Percentiles rank a stretch among this genome's conserved stretches.
Evolutionary conservation across 2,329 filamentous ascomycete genomes (phyloP).

Genomic region (Chaetomiaceae sp.): DNA sequence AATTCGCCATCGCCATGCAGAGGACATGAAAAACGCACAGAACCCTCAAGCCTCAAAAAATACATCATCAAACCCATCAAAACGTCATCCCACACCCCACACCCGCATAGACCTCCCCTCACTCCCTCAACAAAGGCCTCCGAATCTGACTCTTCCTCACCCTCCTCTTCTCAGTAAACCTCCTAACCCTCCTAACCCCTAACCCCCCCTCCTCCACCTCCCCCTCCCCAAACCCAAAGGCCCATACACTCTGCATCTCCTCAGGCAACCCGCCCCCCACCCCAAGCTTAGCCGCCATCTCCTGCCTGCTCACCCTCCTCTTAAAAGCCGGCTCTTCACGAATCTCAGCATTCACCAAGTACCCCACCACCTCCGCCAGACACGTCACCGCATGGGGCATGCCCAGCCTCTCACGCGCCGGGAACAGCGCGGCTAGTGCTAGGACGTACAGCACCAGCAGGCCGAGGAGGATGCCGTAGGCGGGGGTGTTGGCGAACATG

Average conservation of each 20-base stretch:
- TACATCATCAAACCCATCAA: too few relatives aligned
- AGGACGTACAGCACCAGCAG: constrained; percentile 66
- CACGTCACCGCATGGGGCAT: constrained; percentile 70
- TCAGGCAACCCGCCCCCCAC: too few relatives aligned
- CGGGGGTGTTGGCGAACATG: constrained; percentile 69
- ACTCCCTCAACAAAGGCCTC: constrained; percentile 9
- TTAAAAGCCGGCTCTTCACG: constrained; percentile 69
- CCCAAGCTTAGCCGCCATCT: constrained; percentile 66
- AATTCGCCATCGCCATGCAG: constrained; percentile 15
- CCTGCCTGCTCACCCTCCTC: constrained; percentile 57
- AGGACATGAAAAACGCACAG: not conserved
- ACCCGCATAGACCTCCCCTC: not conserved
- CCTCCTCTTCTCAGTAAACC: constrained; percentile 41
- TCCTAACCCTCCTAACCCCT: constrained; percentile 41
- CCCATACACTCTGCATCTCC: constrained; percentile 50
- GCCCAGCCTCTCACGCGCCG: constrained; percentile 54
- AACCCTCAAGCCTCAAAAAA: too few relatives aligned
- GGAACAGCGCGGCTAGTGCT: constrained; percentile 58
- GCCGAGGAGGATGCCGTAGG: constrained; percentile 67
- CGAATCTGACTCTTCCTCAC: constrained; percentile 29
- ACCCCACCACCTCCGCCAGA: constrained; percentile 72
- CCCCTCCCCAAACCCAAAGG: constrained; percentile 40
- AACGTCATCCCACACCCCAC: constrained; percentile 13
- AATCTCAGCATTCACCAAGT: constrained; percentile 68
- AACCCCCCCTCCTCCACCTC: constrained; percentile 32